Conservation (phyloP, 1,139 yeast species). For the Kodamaea plutei region DNA sequence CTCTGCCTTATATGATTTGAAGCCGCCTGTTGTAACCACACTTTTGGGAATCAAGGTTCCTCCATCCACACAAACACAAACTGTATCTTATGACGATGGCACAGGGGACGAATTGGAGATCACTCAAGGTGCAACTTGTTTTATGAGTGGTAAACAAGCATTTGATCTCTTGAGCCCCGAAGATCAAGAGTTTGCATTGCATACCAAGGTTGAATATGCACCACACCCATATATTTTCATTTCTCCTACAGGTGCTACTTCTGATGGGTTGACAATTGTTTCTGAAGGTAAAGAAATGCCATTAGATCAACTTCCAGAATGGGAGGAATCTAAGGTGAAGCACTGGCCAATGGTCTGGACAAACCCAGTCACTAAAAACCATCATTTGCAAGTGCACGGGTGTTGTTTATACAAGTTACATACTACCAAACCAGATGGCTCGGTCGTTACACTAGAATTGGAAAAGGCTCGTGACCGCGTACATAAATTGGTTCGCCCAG, state of each 20-base stretch:
- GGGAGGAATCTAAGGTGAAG: conserved; percentile 77
- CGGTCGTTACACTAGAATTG: conserved; percentile 46
- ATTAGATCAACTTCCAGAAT: conserved; percentile 65
- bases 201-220: conserved; percentile 78
- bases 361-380: conserved; percentile 80
- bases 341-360: conserved; percentile 86
- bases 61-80: conserved; percentile 39
- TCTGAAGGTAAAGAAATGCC: conserved; percentile 70
- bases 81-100: conserved; percentile 62
- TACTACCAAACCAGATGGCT: conserved; percentile 53
- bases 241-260: conserved; percentile 73
- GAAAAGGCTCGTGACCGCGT: conserved; percentile 69
- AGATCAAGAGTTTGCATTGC: conserved; percentile 68
- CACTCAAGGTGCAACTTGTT: conserved; percentile 84
- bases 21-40: conserved; percentile 84
- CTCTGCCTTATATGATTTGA: conserved; percentile 77
- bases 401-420: conserved; percentile 72
- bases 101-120: conserved; percentile 59
- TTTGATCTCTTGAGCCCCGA: conserved; percentile 61
- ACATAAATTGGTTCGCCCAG: conserved; percentile 75
- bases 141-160: conserved; percentile 76
- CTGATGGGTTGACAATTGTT: conserved; percentile 82
- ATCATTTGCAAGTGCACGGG: conserved; percentile 81
- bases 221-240: conserved; percentile 89
- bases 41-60: conserved; percentile 82